A percentile compares a stretch with the other conserved stretches of the same genome.
Conservation (phyloP, 2,329 filamentous ascomycete genomes). For the Ophiosphaerella narmari region DNA sequence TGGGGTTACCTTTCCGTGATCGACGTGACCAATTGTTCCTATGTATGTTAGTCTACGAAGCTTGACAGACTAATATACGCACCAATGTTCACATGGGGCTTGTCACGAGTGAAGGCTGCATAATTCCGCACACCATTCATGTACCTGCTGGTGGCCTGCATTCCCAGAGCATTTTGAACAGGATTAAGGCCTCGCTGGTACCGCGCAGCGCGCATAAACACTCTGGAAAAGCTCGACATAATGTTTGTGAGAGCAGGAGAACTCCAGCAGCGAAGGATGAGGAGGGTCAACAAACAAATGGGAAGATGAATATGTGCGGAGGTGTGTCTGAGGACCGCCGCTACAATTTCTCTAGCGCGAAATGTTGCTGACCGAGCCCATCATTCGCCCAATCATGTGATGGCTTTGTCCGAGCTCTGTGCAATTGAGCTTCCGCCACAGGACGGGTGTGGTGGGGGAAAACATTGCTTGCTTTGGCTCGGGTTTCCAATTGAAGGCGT, state of each 20-base stretch:
- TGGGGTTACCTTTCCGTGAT: slow-evolving; percentile 88
- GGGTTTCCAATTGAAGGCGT: slow-evolving; percentile 9
- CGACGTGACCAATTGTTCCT: slow-evolving; percentile 98
- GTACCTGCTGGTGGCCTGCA: slow-evolving; percentile 66
- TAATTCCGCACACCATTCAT: slow-evolving; percentile 68
- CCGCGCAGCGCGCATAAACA: slow-evolving; percentile 82
- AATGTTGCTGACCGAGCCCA: slow-evolving; percentile 13
- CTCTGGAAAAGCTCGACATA: slow-evolving; percentile 83
- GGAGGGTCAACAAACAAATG: slow-evolving; percentile 37
- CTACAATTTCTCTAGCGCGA: slow-evolving; percentile 41
- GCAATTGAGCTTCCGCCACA: slow-evolving; percentile 6
- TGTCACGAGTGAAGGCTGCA: slow-evolving; percentile 79
- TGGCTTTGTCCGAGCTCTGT: slow-evolving; percentile 16
- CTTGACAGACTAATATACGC: slow-evolving; percentile 33
- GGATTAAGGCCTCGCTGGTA: slow-evolving; percentile 71
- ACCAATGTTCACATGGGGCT: slow-evolving; percentile 99
- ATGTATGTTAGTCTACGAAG: slow-evolving; percentile 12
- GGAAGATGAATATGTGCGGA: slow-evolving; percentile 22
- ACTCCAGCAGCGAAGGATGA: slow-evolving; percentile 26
- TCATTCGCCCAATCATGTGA: slow-evolving; percentile 22
- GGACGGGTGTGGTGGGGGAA: slow-evolving; percentile 15
- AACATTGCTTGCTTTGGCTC: slow-evolving; percentile 12
- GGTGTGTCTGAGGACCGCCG: slow-evolving; percentile 19
- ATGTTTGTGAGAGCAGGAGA: slow-evolving; percentile 46
- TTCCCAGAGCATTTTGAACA: slow-evolving; percentile 70